phyloP scores from a whole-genome alignment of 805 yeast species.

The Candida qinlingensis region DNA sequence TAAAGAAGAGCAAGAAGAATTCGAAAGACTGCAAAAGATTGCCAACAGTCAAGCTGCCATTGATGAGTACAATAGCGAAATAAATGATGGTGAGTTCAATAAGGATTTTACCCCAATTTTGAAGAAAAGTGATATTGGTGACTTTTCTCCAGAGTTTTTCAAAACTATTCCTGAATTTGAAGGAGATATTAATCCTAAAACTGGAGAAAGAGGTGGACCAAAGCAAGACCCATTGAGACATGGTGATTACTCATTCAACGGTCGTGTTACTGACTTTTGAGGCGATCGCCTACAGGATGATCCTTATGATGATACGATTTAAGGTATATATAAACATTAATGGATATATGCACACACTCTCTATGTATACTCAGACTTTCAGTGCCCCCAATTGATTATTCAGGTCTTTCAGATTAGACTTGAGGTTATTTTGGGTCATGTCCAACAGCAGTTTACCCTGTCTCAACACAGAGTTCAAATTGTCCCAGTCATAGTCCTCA shows the following conservation, averaged over 20 bases:
- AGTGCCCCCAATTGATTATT: conserved; percentile 12
- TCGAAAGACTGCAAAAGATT: conserved; percentile 74
- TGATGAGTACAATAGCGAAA: conserved; percentile 54
- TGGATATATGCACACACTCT: background rate
- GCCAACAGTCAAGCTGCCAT: conserved; percentile 78
- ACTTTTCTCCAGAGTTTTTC: conserved; percentile 61
- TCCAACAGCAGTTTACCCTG: conserved; percentile 29
- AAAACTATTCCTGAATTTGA: conserved; percentile 91
- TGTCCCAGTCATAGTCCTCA: conserved; percentile 26
- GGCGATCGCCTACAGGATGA: no score
- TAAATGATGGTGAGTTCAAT: conserved; percentile 30
- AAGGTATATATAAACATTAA: background rate
- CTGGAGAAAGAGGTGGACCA: conserved; percentile 97
- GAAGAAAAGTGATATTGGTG: conserved; percentile 51
- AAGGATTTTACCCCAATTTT: conserved; percentile 30
- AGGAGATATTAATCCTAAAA: conserved; percentile 86
- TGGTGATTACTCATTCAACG: conserved; percentile 92
- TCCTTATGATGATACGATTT: no score
- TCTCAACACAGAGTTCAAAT: conserved; percentile 26
- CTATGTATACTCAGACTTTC: background rate
- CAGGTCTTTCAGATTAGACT: conserved; percentile 17
- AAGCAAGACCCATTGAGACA: conserved; percentile 92
- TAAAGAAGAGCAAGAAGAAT: conserved; percentile 82
- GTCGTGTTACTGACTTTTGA: conserved; percentile 91
- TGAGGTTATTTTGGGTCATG: conserved; percentile 13